Base-by-base conservation (phyloP, 2,329 filamentous ascomycete species). In the Coleophoma crateriformis region DNA sequence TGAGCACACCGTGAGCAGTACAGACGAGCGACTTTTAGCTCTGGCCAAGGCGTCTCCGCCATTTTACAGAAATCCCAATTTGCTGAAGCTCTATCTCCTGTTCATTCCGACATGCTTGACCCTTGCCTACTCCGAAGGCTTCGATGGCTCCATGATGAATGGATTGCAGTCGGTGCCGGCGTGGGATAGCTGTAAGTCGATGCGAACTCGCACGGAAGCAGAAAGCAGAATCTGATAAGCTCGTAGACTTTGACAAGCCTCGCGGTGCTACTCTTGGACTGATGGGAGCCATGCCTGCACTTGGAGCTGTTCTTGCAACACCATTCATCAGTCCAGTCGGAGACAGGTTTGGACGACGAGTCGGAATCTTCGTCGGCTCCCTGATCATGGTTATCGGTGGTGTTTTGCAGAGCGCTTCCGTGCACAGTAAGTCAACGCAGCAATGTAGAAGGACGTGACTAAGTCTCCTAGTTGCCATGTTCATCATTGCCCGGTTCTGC, bases 221-320 rank as follows among this genome's bases (percentile, higher is more conserved):
- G 19, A 19, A 19, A 19, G 27, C 27, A 27, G 8, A 10, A 27
- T 7, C 27, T 27, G 5, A 27, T 27, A 7, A 27, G 27, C 27
- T 27, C 3, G 27, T 27, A 27, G 27, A 39, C n/a, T n/a, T 39
- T 6, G 8, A 15, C 13, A 39, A 39, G 3, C 37, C 37, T 15
- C n/a, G 7, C 37, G 37, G n/a, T 19, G 37, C 37, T 15, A 39
- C 19, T 15, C n/a, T 19, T 8, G 37, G 37, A 8, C 13, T 39
- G 8, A n/a, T 39, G 7, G 19, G 19, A n/a, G 37, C 37, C 12
- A 15, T 19, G 19, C 37, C 19, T 8, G n/a, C n/a, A 11, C 66
- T 78, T 13, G 76, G 75, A 45, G 70, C 68, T 19, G 64, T 79
- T 13, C 68, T 68, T 33, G 57, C 58, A 1, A 60, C 59, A 2